Evolutionary conservation across 2,329 filamentous ascomycete species (phyloP).

Genomic region (Chaetomium sp.): DNA sequence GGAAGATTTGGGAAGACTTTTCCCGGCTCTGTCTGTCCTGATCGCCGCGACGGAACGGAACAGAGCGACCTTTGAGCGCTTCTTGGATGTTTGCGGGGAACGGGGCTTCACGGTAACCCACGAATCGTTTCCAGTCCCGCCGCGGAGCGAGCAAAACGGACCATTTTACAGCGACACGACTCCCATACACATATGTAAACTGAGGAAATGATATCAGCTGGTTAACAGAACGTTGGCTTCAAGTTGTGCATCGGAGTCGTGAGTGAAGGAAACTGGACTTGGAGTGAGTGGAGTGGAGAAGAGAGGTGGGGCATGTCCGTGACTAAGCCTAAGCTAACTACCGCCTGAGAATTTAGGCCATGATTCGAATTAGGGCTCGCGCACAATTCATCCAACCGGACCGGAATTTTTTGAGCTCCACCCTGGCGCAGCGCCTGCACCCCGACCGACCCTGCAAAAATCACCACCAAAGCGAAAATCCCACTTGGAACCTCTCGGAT

Average conservation of each 20-base stretch:
- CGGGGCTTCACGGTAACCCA: conserved; percentile 48
- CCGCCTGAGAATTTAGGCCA: conserved; percentile 27
- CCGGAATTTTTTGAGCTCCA: conserved; percentile 36
- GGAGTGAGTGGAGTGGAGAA: too few relatives aligned
- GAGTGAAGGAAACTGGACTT: too few relatives aligned
- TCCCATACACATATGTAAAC: conserved; percentile 58
- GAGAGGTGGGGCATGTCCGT: not conserved
- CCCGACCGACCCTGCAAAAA: conserved; percentile 31
- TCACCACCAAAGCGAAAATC: conserved; percentile 33
- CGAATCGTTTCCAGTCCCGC: conserved; percentile 47
- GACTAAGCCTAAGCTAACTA: not conserved
- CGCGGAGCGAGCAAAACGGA: conserved; percentile 52
- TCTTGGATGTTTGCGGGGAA: conserved; percentile 60
- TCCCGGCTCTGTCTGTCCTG: conserved; percentile 59
- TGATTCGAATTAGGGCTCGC: conserved; percentile 47
- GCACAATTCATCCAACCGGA: conserved; percentile 45
- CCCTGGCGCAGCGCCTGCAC: conserved; percentile 24
- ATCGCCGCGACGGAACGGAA: conserved; percentile 74
- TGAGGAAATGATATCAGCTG: conserved; percentile 16
- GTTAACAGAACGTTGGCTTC: too few relatives aligned
- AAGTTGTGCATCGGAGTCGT: too few relatives aligned
- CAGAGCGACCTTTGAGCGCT: conserved; percentile 65
- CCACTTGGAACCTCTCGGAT: conserved; percentile 27
- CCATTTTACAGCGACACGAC: conserved; percentile 66
- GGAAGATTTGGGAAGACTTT: conserved; percentile 60